A percentile compares a stretch with the other conserved stretches of the same genome.
Evolutionary conservation across 345 rosid species (phyloP).

Genomic region (Nasturtium officinale): DNA sequence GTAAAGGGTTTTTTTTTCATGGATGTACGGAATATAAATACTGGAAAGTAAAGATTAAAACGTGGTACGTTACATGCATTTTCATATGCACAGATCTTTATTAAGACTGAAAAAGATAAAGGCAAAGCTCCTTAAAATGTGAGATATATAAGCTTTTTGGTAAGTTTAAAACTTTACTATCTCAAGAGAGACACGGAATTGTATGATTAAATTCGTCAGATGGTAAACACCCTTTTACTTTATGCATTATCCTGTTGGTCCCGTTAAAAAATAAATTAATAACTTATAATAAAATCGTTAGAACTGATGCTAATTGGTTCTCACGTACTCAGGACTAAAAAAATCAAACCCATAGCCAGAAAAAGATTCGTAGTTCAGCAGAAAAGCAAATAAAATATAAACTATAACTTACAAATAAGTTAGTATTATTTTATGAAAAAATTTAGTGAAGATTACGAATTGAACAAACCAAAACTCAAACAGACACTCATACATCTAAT

Average conservation of each 20-base stretch:
- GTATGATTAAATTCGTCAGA: constrained; percentile 39
- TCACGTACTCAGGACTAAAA: constrained; percentile 3
- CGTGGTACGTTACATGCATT: constrained; percentile 43
- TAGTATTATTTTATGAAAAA: constrained; percentile 33
- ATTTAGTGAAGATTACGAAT: constrained; percentile 27
- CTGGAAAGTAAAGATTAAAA: constrained; percentile 35
- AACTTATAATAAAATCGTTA: background rate
- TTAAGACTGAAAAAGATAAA: constrained; percentile 41
- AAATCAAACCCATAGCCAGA: constrained; percentile 10
- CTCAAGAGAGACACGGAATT: constrained; percentile 44
- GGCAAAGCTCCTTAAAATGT: constrained; percentile 44
- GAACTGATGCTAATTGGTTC: constrained; percentile 13
- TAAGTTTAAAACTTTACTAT: constrained; percentile 32
- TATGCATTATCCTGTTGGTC: constrained; percentile 36
- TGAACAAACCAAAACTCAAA: constrained; percentile 34
- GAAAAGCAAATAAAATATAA: background rate
- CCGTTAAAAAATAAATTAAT: background rate
- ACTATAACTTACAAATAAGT: constrained; percentile 12
- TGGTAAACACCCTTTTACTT: constrained; percentile 40
- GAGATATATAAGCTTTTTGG: constrained; percentile 41
- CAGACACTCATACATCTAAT: constrained; percentile 28
- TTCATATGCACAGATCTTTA: constrained; percentile 42
- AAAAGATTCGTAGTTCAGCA: constrained; percentile 8
- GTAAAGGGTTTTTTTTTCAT: constrained; percentile 10
- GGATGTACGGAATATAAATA: constrained; percentile 38